Evolutionary conservation across 768 basidiomycete species (phyloP).

Genomic region (Podaxis mareebaensis): DNA sequence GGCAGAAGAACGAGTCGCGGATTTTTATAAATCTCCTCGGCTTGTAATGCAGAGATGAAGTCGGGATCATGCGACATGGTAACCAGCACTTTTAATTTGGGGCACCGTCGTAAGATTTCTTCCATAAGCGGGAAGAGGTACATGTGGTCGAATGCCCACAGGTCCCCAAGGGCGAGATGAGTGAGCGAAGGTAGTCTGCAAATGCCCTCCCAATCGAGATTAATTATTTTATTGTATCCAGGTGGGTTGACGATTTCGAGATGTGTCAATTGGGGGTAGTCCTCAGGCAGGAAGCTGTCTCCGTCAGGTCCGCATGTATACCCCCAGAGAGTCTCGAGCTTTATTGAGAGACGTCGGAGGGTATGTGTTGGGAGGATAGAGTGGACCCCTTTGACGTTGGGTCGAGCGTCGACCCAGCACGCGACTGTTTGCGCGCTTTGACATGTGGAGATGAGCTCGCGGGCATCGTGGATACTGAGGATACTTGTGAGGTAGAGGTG

Average conservation of each 20-base stretch:
- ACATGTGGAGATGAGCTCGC: conserved; percentile 26
- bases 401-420: conserved; percentile 28
- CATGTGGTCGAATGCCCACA: conserved; percentile 19
- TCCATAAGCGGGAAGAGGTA: conserved; percentile 23
- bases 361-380: conserved; percentile 12
- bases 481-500: conserved; percentile 27
- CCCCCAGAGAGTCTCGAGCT: conserved; percentile 22
- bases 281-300: conserved; percentile 11
- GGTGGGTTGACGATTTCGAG: conserved; percentile 32
- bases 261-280: conserved; percentile 28
- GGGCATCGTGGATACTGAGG: conserved; percentile 22
- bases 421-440: conserved; percentile 24
- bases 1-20: conserved; percentile 27
- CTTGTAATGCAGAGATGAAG: conserved; percentile 21
- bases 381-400: conserved; percentile 9
- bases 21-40: conserved; percentile 22
- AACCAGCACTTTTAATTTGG: conserved; percentile 24
- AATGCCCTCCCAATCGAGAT: conserved; percentile 29
- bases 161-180: conserved; percentile 32
- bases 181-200: conserved; percentile 29
- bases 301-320: background rate
- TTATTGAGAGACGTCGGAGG: conserved; percentile 25
- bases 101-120: conserved; percentile 20
- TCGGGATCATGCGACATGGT: conserved; percentile 25
- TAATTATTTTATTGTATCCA: background rate